A percentile compares a stretch with the other conserved stretches of the same genome.
Conservation (phyloP, 2,329 filamentous ascomycete genomes). For the Samsoniella hepiali region DNA sequence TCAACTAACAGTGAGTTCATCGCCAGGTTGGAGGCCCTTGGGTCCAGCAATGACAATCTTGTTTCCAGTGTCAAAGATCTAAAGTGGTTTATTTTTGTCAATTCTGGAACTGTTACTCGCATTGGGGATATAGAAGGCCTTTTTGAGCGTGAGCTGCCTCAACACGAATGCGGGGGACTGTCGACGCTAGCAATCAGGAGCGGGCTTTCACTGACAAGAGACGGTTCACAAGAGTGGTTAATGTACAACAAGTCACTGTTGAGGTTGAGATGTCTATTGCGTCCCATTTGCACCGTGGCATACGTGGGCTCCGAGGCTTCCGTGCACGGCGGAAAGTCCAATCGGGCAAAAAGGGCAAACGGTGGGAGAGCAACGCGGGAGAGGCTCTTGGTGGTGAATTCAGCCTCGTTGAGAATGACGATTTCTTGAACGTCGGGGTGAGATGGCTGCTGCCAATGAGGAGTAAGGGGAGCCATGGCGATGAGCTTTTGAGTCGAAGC, state of each 20-base stretch:
- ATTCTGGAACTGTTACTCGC: not conserved
- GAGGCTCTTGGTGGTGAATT: conserved; percentile 59
- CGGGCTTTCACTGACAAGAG: conserved; percentile 48
- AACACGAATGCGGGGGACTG: not conserved
- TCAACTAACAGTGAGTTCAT: conserved; percentile 55
- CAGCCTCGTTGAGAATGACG: conserved; percentile 45
- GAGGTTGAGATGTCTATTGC: conserved; percentile 55
- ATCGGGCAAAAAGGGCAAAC: conserved; percentile 63
- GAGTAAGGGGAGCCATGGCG: conserved; percentile 54
- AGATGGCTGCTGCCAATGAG: conserved; percentile 59
- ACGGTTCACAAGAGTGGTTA: conserved; percentile 66
- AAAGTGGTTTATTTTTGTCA: conserved; percentile 5
- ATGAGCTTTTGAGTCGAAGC: not conserved
- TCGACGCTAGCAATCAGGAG: not conserved
- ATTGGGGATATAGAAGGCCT: not conserved
- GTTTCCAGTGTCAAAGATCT: conserved; percentile 60
- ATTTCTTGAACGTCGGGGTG: conserved; percentile 58
- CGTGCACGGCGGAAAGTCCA: conserved; percentile 62
- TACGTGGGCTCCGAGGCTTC: conserved; percentile 56
- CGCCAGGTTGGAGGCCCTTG: conserved; percentile 50
- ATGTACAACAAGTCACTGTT: conserved; percentile 66
- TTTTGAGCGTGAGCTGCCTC: not conserved
- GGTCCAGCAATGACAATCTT: conserved; percentile 57
- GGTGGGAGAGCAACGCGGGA: conserved; percentile 54
- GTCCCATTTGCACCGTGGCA: conserved; percentile 60